Evolutionary conservation across 257 asterid genomes (phyloP), one percentile per base, ranked within the genome.

Genomic region (Gentiana straminea): DNA sequence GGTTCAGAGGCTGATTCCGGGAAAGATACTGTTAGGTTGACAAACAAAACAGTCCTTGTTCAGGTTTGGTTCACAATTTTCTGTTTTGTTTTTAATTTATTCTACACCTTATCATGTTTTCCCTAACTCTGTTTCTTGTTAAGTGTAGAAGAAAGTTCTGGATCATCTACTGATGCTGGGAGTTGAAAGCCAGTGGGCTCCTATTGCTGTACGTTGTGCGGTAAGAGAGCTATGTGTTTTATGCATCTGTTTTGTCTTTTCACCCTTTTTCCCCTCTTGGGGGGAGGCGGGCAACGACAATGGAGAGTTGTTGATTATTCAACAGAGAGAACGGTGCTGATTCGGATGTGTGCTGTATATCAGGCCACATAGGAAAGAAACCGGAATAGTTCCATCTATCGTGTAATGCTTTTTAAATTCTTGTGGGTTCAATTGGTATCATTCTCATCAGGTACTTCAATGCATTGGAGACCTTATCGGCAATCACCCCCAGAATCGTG

Each of bases 121-220:
- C 69, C 24, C 46, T 41, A 7, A 41, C 46, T 5, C 54, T 49
- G 10, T 33, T 32, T 34, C 57, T 57, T 57, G 7, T 53, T 66
- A 11, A 64, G 69, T 83, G 75, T 65, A 86, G 97, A 89, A 83
- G 67, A 89, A 78, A 72, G 77, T 79, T 61, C 54, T 86, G 78
- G 89, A 81, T 74, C 80, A 86, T 77, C 86, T 89, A 54, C 64
- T 89, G 62, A 69, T 89, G 97, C 67, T 89, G 73, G 97, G 94
- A 70, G 94, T 89, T 66, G 97, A 89, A 79, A 86, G 91, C 76
- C 97, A 81, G 62, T 86, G 97, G 97, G 94, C 97, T 62, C 94
- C 95, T 43, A 84, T 86, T 56, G 77, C 92, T 70, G 79, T 86
- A 51, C 97, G 95, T 57, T 83, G 95, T 70, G 71, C 63, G 79